Evolutionary conservation across 2,329 filamentous ascomycete genomes (phyloP).

Genomic region (Cercospora canescens): DNA sequence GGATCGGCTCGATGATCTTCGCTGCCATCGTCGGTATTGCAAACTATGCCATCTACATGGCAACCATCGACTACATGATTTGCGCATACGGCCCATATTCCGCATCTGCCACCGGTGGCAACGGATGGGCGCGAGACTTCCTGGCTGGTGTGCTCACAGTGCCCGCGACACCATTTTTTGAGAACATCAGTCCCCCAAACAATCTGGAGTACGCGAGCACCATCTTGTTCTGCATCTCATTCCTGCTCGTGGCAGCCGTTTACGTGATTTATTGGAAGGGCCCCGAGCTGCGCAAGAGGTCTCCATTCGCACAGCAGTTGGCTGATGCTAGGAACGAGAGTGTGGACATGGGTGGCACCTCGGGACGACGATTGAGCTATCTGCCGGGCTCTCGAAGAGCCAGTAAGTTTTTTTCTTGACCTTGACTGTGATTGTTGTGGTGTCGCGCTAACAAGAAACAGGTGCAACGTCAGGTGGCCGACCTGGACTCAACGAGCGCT

Average conservation of each 20-base stretch:
- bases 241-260: conserved; percentile 55
- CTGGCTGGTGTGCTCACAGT: conserved; percentile 71
- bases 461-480: conserved; percentile 11
- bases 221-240: conserved; percentile 54
- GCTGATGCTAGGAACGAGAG: conserved; percentile 26
- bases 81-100: conserved; percentile 73
- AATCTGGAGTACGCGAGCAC: conserved; percentile 59
- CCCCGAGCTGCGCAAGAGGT: conserved; percentile 51
- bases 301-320: conserved; percentile 54
- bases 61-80: conserved; percentile 77
- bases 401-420: conserved; percentile 21
- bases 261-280: conserved; percentile 61
- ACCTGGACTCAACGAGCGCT: conserved; percentile 25
- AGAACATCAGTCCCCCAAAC: conserved; percentile 37
- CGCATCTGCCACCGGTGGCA: conserved; percentile 73
- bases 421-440: too few relatives aligned
- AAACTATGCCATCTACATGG: conserved; percentile 63
- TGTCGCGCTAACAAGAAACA: neutral
- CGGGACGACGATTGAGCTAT: conserved; percentile 28
- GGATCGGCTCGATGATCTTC: conserved; percentile 70
- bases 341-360: conserved; percentile 23
- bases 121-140: conserved; percentile 74
- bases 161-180: conserved; percentile 63
- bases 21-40: conserved; percentile 69
- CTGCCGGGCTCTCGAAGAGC: conserved; percentile 19